Percentiles rank a stretch among this genome's conserved stretches.
Evolutionary conservation across 768 basidiomycete species (phyloP).

Genomic region (Tylopilus balloui): DNA sequence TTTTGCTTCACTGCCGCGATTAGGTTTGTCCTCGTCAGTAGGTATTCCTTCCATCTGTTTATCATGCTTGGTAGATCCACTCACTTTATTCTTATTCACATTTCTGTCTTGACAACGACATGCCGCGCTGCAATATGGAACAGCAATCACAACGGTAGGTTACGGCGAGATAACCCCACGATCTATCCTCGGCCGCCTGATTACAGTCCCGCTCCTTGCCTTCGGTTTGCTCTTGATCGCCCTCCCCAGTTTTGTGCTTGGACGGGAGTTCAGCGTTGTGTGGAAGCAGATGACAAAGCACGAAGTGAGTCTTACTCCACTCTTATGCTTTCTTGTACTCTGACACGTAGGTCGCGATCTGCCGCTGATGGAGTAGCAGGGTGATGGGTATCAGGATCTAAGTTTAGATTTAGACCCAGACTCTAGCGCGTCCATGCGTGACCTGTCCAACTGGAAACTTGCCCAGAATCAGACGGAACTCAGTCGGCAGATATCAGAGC

Average conservation of each 20-base stretch:
- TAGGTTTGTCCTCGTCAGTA: constrained; percentile 76
- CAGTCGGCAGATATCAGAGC: constrained; percentile 57
- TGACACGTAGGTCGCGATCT: background rate
- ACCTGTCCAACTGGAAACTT: constrained; percentile 56
- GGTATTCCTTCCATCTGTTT: constrained; percentile 29
- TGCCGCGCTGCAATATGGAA: background rate
- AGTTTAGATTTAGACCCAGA: constrained; percentile 1
- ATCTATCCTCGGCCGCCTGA: constrained; percentile 78
- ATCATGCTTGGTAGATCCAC: background rate
- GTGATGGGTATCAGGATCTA: background rate
- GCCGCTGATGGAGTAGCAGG: background rate
- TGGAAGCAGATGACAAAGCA: constrained; percentile 76
- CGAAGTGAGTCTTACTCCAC: constrained; percentile 31
- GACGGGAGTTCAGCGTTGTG: constrained; percentile 84
- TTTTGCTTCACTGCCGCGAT: background rate
- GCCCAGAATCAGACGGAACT: constrained; percentile 66
- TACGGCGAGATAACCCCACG: constrained; percentile 91
- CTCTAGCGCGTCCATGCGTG: constrained; percentile 22
- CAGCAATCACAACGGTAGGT: constrained; percentile 85
- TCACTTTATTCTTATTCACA: background rate
- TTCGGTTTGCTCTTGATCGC: constrained; percentile 89
- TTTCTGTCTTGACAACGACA: background rate
- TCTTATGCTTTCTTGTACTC: background rate
- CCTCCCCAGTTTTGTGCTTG: constrained; percentile 86
- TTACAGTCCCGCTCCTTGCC: constrained; percentile 81